phyloP scores from a whole-genome alignment of 2,329 filamentous ascomycete species.

The Curvularia sp. region DNA sequence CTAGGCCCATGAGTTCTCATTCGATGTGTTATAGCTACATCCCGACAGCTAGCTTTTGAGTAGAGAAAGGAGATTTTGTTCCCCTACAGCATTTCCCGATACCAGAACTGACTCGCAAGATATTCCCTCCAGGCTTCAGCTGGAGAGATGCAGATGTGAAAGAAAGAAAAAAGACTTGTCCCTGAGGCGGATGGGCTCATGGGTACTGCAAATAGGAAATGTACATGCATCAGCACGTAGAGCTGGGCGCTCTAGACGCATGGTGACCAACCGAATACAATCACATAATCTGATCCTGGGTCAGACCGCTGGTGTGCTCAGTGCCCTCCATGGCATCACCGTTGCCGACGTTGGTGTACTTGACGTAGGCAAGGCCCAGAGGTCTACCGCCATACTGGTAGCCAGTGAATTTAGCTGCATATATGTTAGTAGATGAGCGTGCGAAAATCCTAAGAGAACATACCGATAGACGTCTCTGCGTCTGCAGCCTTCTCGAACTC shows the following conservation, averaged over 20 bases:
- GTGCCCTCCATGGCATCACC: slow-evolving; percentile 81
- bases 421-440: slow-evolving; percentile 33
- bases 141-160: slow-evolving; percentile 24
- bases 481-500: slow-evolving; percentile 84
- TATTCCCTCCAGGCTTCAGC: slow-evolving; percentile 22
- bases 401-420: slow-evolving; percentile 85
- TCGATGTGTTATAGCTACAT: slow-evolving; percentile 16
- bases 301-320: slow-evolving; percentile 71
- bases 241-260: slow-evolving; percentile 13
- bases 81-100: slow-evolving; percentile 22
- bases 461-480: slow-evolving; percentile 86
- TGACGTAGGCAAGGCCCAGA: slow-evolving; percentile 90
- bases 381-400: slow-evolving; percentile 97
- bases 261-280: slow-evolving; percentile 2
- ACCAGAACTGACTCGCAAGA: slow-evolving; percentile 20
- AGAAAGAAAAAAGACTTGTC: slow-evolving; percentile 19
- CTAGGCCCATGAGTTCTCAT: slow-evolving; percentile 8
- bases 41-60: slow-evolving; percentile 39
- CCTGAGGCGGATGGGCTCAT: slow-evolving; percentile 24
- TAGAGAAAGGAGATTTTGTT: slow-evolving; percentile 47
- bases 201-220: slow-evolving; percentile 12
- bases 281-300: slow-evolving; percentile 99
- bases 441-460: slow-evolving; percentile 29
- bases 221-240: slow-evolving; percentile 11
- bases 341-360: slow-evolving; percentile 76